Evolutionary conservation across 73 alveolate genomes (phyloP).

Genomic region (Halteria grandinella): DNA sequence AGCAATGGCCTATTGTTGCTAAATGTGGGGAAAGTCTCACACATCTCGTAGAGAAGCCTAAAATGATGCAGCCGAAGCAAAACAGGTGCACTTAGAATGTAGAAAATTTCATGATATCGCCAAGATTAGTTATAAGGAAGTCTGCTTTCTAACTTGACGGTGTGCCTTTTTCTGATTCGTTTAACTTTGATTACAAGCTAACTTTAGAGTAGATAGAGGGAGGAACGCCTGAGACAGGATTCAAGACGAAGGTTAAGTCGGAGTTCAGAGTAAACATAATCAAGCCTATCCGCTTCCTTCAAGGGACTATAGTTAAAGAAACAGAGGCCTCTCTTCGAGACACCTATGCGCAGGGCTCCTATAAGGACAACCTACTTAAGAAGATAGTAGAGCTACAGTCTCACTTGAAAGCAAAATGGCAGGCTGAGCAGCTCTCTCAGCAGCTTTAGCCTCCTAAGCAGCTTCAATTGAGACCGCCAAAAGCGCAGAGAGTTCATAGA

Average conservation of each 20-base stretch:
- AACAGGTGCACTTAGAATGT: not conserved
- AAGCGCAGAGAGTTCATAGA: not conserved
- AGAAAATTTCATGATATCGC: slow-evolving; percentile 25
- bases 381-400: slow-evolving; percentile 2
- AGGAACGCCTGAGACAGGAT: not conserved
- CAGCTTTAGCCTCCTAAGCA: too few relatives aligned
- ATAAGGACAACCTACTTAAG: not conserved
- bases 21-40: not conserved
- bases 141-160: slow-evolving; percentile 5
- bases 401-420: slow-evolving; percentile 2
- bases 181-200: slow-evolving; percentile 19
- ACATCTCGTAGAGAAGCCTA: slow-evolving; percentile 34
- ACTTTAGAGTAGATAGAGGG: slow-evolving; percentile 6
- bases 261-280: slow-evolving; percentile 41
- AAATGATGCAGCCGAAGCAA: slow-evolving; percentile 35
- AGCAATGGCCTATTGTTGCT: slow-evolving; percentile 14
- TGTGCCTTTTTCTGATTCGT: slow-evolving; percentile 29
- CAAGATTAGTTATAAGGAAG: slow-evolving; percentile 27
- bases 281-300: slow-evolving; percentile 24
- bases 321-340: slow-evolving; percentile 44
- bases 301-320: slow-evolving; percentile 33
- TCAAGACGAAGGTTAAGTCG: not conserved
- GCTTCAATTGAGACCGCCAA: not conserved
- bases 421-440: too few relatives aligned
- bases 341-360: slow-evolving; percentile 13